Conservation (phyloP, 1,284 basidiomycete genomes). For the Cryptococcus neoformans region DNA sequence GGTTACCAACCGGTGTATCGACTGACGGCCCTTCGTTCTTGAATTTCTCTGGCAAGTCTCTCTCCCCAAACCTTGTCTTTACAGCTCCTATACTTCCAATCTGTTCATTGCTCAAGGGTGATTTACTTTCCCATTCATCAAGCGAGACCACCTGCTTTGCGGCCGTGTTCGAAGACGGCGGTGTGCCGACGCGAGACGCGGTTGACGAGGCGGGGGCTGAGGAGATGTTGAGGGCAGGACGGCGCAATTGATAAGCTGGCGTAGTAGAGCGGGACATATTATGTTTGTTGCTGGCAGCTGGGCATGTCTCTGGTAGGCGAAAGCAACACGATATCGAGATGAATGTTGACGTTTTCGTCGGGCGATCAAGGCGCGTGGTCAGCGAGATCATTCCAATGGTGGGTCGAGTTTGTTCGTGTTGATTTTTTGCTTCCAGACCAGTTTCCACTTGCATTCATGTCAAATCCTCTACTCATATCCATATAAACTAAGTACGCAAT, state of each 20-base stretch:
- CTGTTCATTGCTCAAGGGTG: slow-evolving; percentile 69
- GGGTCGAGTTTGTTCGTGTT: neutral
- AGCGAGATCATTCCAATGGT: neutral
- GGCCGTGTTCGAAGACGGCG: neutral
- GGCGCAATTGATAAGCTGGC: slow-evolving; percentile 14
- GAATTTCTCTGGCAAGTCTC: slow-evolving; percentile 69
- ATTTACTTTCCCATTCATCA: slow-evolving; percentile 84
- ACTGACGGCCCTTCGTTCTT: slow-evolving; percentile 25
- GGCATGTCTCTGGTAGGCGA: too few species aligned
- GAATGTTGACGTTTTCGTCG: too few species aligned
- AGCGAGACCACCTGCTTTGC: slow-evolving; percentile 49
- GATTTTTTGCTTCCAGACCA: too few species aligned
- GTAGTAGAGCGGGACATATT: slow-evolving; percentile 27
- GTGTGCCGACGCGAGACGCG: slow-evolving; percentile 18
- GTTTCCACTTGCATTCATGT: too few species aligned
- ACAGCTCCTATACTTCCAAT: slow-evolving; percentile 63
- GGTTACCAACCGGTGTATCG: slow-evolving; percentile 51
- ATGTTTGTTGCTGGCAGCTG: neutral
- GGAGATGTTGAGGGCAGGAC: slow-evolving; percentile 9
- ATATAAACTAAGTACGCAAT: too few species aligned
- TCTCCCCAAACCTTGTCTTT: slow-evolving; percentile 61
- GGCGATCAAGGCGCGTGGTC: neutral
- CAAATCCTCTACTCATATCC: too few species aligned
- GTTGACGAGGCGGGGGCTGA: slow-evolving; percentile 5
- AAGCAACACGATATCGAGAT: too few species aligned